Conservation (phyloP, 768 basidiomycete genomes). For the Sporobolomyces pararoseus region DNA sequence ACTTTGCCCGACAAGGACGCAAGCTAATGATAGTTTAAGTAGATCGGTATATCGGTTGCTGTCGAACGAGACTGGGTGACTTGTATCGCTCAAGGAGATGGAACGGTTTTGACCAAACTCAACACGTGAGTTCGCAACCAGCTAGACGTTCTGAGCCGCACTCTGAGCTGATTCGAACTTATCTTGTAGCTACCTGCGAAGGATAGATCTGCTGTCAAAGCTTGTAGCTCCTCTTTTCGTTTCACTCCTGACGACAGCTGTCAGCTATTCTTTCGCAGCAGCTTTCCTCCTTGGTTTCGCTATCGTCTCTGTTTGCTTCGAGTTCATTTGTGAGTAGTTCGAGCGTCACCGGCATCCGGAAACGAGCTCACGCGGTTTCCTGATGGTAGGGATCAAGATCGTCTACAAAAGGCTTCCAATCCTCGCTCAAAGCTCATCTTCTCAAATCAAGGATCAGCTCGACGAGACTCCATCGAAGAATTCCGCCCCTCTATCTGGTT, state of each 20-base stretch:
- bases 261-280: constrained; percentile 46
- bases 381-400: constrained; percentile 48
- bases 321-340: constrained; percentile 51
- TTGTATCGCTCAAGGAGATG: constrained; percentile 51
- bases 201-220: constrained; percentile 55
- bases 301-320: constrained; percentile 51
- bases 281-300: constrained; percentile 50
- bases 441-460: neutral
- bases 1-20: neutral
- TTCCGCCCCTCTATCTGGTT: neutral
- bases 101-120: constrained; percentile 51
- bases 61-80: constrained; percentile 59
- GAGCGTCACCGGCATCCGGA: no score
- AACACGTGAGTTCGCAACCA: constrained; percentile 52
- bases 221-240: constrained; percentile 58
- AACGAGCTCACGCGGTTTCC: no score
- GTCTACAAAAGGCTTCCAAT: constrained; percentile 52
- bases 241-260: constrained; percentile 53
- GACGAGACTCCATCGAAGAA: neutral
- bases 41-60: constrained; percentile 53
- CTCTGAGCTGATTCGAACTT: neutral
- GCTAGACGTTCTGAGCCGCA: neutral
- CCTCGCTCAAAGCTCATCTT: constrained; percentile 40
- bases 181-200: constrained; percentile 42
- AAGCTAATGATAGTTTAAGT: no score